phyloP scores from a whole-genome alignment of 2,329 filamentous ascomycete species.

The Botrytis fabae region DNA sequence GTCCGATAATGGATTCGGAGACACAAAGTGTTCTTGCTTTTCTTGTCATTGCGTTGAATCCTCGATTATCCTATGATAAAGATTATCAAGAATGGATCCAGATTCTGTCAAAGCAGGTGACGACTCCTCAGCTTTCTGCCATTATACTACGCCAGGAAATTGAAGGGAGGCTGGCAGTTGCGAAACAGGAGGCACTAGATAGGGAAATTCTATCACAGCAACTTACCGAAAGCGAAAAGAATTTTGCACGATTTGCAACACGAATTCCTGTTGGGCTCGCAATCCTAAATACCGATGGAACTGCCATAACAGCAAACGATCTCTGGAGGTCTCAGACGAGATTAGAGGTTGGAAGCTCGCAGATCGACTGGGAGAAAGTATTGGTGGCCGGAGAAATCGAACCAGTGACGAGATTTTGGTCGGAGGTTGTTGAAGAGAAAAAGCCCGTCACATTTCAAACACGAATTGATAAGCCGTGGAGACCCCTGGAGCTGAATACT shows the following conservation, averaged over 20 bases:
- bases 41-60: constrained; percentile 56
- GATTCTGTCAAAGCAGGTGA: constrained; percentile 54
- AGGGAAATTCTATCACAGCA: constrained; percentile 66
- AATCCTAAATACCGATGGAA: constrained; percentile 64
- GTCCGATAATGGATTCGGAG: constrained; percentile 78
- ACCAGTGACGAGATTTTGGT: constrained; percentile 19
- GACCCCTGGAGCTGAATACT: neutral
- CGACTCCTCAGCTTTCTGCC: constrained; percentile 63
- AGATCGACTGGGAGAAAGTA: constrained; percentile 10
- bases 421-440: neutral
- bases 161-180: neutral
- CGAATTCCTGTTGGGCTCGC: constrained; percentile 74
- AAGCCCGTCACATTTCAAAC: neutral
- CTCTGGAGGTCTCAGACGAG: constrained; percentile 25
- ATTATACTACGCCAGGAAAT: constrained; percentile 53
- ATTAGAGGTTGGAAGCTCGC: constrained; percentile 21
- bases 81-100: constrained; percentile 58
- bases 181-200: constrained; percentile 60
- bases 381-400: constrained; percentile 16
- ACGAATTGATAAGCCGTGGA: constrained; percentile 10
- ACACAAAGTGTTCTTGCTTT: constrained; percentile 54
- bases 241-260: constrained; percentile 69
- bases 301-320: constrained; percentile 37
- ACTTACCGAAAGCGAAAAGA: constrained; percentile 60
- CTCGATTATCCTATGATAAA: constrained; percentile 71